Evolutionary conservation across 441 rosid genomes (phyloP), one percentile per base, ranked within the genome.

Genomic region (Gossypium schwendimanii): DNA sequence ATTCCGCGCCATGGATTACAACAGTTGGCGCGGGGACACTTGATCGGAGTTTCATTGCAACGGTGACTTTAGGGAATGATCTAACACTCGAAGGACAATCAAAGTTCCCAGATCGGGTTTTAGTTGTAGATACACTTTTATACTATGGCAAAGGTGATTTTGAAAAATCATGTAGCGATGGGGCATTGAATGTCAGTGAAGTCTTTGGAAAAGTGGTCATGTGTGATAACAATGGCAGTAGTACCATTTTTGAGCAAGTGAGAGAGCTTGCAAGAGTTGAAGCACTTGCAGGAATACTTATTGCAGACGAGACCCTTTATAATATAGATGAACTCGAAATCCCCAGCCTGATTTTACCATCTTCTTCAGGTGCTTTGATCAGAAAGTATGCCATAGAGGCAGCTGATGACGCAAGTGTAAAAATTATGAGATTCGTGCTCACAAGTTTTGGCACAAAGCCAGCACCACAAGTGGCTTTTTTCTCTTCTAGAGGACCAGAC

Each of bases 171-270:
- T 80, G 85, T 78, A 3, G 21, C 41, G 0, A 0, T 11, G 58
- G 66, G 1, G 36, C 85, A 69, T 73, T 83, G 26, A 67, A 62
- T 41, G 23, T 20, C 20, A 67, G 52, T n/a, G 87, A 87, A 57
- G 81, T 82, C 24, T 73, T 28, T 12, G 78, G 79, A 58, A 82
- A 78, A 80, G 82, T 82, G 36, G 84, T 87, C 60, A 7, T 85
- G 7, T 85, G 87, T 52, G 82, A 80, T n/a, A 63, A 36, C 12
- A 57, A 26, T 10, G 2, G 2, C n/a, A 18, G 9, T 23, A 1
- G 1, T 3, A 41, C 24, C 52, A 9, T 39, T 63, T 17, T 0
- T 18, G 24, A 39, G 8, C 68, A 63, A 63, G 49, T 12, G 9
- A 26, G 1, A 6, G 87, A 74, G 73, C 76, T 83, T 41, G 61